Evolutionary conservation across 2,329 filamentous ascomycete species (phyloP).

Genomic region (Aspergillus neotritici): DNA sequence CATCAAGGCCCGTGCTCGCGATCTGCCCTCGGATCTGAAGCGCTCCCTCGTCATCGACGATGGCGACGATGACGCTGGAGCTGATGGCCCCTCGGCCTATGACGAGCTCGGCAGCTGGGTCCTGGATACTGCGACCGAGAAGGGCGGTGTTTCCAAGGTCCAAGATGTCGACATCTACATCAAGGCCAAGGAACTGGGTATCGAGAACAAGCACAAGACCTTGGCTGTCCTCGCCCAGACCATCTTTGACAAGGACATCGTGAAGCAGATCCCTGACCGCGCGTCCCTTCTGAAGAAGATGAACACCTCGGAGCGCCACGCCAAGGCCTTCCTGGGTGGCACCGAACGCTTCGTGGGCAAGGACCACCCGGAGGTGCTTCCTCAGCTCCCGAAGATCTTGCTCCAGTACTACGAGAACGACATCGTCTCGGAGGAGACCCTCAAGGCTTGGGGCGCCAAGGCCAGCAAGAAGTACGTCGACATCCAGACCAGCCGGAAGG

Average conservation of each 20-base stretch:
- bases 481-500: constrained; percentile 81
- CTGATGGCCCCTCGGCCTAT: constrained; percentile 73
- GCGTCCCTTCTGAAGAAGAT: constrained; percentile 87
- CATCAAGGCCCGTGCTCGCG: constrained; percentile 86
- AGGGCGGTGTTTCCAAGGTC: constrained; percentile 69
- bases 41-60: constrained; percentile 78
- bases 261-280: constrained; percentile 78
- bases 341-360: constrained; percentile 86
- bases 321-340: constrained; percentile 92
- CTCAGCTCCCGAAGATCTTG: constrained; percentile 77
- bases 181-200: constrained; percentile 94
- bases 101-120: constrained; percentile 94
- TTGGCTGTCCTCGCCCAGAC: constrained; percentile 87
- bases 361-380: constrained; percentile 71
- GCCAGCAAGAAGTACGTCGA: constrained; percentile 99
- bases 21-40: constrained; percentile 92
- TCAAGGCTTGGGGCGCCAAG: constrained; percentile 87
- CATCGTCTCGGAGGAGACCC: constrained; percentile 77
- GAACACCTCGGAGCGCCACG: constrained; percentile 83
- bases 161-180: constrained; percentile 88
- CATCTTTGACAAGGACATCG: constrained; percentile 85
- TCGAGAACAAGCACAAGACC: constrained; percentile 91
- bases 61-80: constrained; percentile 74
- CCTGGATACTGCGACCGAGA: constrained; percentile 62
- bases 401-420: constrained; percentile 88